Evolutionary conservation across 495 filamentous ascomycete genomes (phyloP).

Genomic region (Aspergillus diversus): DNA sequence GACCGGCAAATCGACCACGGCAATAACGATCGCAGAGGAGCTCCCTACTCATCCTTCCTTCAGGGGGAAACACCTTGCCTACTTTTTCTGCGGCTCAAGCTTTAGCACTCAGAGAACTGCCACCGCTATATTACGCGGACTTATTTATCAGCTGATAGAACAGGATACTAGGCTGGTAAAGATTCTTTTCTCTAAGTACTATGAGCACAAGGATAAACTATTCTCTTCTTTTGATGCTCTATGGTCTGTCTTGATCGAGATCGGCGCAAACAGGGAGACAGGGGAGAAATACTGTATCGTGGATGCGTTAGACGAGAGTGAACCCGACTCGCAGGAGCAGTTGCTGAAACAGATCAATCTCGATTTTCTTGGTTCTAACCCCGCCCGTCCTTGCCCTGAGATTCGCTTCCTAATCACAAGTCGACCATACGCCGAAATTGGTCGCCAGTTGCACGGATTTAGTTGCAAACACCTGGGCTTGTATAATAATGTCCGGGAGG

Average conservation of each 20-base stretch:
- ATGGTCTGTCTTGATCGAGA: constrained; percentile 10
- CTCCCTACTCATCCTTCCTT: constrained; percentile 21
- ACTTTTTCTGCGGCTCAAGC: constrained; percentile 36
- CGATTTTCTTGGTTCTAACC: not conserved
- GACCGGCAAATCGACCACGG: constrained; percentile 37
- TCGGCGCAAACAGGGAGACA: not conserved
- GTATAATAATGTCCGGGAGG: constrained; percentile 18
- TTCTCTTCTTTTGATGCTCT: constrained; percentile 13
- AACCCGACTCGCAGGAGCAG: constrained; percentile 19
- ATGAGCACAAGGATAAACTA: constrained; percentile 22
- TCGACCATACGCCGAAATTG: constrained; percentile 30
- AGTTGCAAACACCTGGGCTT: constrained; percentile 17
- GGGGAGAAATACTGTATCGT: constrained; percentile 27
- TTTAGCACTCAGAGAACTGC: constrained; percentile 21
- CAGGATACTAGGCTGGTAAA: constrained; percentile 23
- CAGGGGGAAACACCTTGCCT: constrained; percentile 25
- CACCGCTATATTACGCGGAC: constrained; percentile 28
- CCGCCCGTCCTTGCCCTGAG: not conserved
- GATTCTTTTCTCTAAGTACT: constrained; percentile 26
- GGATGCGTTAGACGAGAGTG: constrained; percentile 37
- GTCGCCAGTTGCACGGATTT: constrained; percentile 21
- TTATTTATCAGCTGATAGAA: constrained; percentile 33
- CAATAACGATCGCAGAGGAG: constrained; percentile 27
- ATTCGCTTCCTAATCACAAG: constrained; percentile 26
- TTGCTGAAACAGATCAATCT: constrained; percentile 23